These are phyloP conservation scores for Aspergillus caelatus DNA, from an alignment of 2,329 filamentous ascomycete genomes.

Conservation along the genomic window DNA sequence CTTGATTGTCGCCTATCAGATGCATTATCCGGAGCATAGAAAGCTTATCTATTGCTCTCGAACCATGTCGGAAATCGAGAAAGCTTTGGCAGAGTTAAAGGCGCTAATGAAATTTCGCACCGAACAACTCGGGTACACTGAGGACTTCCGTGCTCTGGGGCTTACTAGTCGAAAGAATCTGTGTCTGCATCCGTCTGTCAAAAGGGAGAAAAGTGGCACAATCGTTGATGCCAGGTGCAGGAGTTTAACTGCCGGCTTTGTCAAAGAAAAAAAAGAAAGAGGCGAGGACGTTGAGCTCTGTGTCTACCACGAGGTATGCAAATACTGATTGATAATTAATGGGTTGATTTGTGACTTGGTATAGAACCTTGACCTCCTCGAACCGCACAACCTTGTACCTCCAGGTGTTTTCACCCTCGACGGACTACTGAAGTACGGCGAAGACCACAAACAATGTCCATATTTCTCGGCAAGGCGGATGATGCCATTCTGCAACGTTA, in stretches of 20 bases:
- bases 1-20: constrained; percentile 94
- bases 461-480: constrained; percentile 96
- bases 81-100: constrained; percentile 88
- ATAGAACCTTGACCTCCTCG: constrained; percentile 87
- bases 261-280: constrained; percentile 95
- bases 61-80: constrained; percentile 99
- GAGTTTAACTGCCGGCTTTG: constrained; percentile 92
- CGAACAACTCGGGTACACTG: constrained; percentile 82
- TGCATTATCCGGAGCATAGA: constrained; percentile 86
- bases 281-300: constrained; percentile 94
- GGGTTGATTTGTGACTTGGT: constrained; percentile 24
- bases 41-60: constrained; percentile 99
- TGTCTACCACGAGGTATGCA: constrained; percentile 83
- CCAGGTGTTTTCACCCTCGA: constrained; percentile 96
- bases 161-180: constrained; percentile 96
- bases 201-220: constrained; percentile 90
- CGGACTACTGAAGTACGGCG: constrained; percentile 82
- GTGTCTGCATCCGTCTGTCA: constrained; percentile 94
- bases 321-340: not conserved
- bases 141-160: constrained; percentile 91
- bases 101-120: constrained; percentile 92
- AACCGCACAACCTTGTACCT: constrained; percentile 91
- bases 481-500: constrained; percentile 99
- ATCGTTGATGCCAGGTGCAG: constrained; percentile 95
- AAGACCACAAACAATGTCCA: constrained; percentile 94